Evolutionary conservation across 169 alveolate species (phyloP), one percentile per base, ranked within the genome.

Genomic region (Cardiosporidium cionae): DNA sequence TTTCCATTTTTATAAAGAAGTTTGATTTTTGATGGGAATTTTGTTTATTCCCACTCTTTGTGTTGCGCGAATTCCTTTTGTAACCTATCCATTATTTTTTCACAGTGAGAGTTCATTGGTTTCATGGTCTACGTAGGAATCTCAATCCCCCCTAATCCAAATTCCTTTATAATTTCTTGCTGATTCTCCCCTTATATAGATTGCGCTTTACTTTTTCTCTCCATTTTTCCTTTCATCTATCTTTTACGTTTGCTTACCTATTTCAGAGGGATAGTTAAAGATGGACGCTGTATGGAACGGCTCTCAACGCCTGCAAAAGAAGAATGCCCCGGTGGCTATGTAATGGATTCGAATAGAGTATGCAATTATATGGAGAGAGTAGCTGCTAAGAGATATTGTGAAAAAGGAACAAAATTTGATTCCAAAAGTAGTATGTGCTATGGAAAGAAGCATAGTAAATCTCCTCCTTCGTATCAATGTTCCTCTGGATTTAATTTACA

Each of bases 271-370:
- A 23, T 31, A 4, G 70, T 70, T 22, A 54, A 52, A 16, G 66
- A 58, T 2, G 5, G 72, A 0, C 34, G 31, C 62, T 70, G 76
- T 52, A 68, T 70, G 33, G 29, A 29, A 5, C 16, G 71, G 52
- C 27, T 0, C 71, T 37, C 44, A 54, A 9, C 52, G 9, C 71
- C 23, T n/a, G 58, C 69, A 5, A 53, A 52, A 0, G 52, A 32
- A 6, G 35, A 9, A 0, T 70, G 76, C 72, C 76, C 76, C 0
- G 37, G 66, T 7, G 76, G 76, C 2, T 70, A 6, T 25, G 58
- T 29, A 33, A 34, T 52, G 58, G 54, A 22, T 63, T 32, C 27
- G 28, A 25, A 52, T 2, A 52, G 54, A 2, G n/a, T 44, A n/a
- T 44, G 58, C n/a, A n/a, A 16, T 16, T 16, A 16, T 16, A 16